Evolutionary conservation across 2,329 filamentous ascomycete species (phyloP), one percentile per base, ranked within the genome.

Genomic region (Trichoderma koningiopsis): DNA sequence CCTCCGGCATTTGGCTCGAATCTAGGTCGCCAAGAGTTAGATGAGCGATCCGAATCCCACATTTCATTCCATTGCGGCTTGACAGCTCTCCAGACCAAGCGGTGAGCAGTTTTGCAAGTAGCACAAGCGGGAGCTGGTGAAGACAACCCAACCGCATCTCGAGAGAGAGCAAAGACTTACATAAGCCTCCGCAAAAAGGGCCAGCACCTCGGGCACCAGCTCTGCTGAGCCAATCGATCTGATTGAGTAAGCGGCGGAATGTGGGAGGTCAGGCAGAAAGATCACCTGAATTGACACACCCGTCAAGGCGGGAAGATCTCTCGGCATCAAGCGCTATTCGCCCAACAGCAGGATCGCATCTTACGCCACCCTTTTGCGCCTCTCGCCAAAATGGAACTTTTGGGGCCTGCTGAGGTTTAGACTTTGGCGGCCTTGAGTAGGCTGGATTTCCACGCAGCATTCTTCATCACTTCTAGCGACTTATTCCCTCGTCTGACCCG

Each of bases 281-380:
- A 68, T 68, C 67, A 57, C 59, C 67, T 61, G 67, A 68, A 52
- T 35, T 63, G 31, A 61, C 31, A n/a, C 37, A 24, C 31, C 31
- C 22, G 67, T 62, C 43, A 43, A 61, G 56, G 68, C 68, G 63
- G 68, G 56, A 61, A 57, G 68, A 70, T 70, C 68, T 61, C 66
- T 70, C 68, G 68, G 68, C 68, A 70, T 60, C 68, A 59, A 70
- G 62, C 68, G 68, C 57, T 47, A 68, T 68, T 60, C 47, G 56
- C 52, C 55, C 29, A 57, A 49, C 19, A 62, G 37, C 27, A 55
- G 59, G 27, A 68, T 56, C 52, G 29, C 49, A 49, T 33, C 58
- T 10, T 59, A 33, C 60, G 57, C 60, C 63, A 53, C 62, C 59
- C 13, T 40, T 27, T 13, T 19, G 10, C 8, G 24, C 27, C 24